phyloP scores from a whole-genome alignment of 2,329 filamentous ascomycete genomes.

The Paraphaeosphaeria minitans region DNA sequence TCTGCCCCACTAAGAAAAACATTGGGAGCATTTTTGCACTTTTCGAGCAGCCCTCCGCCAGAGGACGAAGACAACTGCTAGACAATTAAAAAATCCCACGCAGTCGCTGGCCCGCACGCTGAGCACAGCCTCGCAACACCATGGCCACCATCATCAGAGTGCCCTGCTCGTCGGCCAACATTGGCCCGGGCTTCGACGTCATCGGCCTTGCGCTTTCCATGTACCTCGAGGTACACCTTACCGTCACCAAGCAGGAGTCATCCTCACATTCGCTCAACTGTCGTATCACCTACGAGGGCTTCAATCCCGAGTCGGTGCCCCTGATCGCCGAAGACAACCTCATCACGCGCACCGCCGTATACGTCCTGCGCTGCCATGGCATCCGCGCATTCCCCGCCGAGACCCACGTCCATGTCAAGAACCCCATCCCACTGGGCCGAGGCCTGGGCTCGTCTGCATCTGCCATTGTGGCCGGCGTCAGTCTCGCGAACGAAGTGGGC shows the following conservation, averaged over 20 bases:
- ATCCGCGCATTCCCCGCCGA: conserved; percentile 79
- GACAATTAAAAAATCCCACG: too few relatives aligned
- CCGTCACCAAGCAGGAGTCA: conserved; percentile 62
- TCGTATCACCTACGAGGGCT: conserved; percentile 86
- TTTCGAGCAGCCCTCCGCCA: not conserved
- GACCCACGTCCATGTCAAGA: conserved; percentile 93
- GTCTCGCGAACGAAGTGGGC: conserved; percentile 87
- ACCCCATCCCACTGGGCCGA: conserved; percentile 90
- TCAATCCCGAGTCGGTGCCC: conserved; percentile 77
- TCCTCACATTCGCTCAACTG: conserved; percentile 75
- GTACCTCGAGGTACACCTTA: conserved; percentile 88
- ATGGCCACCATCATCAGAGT: conserved; percentile 69
- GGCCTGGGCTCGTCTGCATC: conserved; percentile 95
- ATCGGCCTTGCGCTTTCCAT: conserved; percentile 93
- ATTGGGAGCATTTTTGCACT: conserved; percentile 5
- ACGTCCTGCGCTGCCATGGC: conserved; percentile 90
- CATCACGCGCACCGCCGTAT: conserved; percentile 90
- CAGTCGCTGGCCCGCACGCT: conserved; percentile 3
- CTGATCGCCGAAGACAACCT: conserved; percentile 87
- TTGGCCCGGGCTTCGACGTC: conserved; percentile 95
- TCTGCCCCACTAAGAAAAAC: conserved; percentile 6
- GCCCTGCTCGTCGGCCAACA: conserved; percentile 96
- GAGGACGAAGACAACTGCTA: not conserved
- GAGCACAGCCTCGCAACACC: conserved; percentile 6
- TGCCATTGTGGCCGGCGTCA: conserved; percentile 93